phyloP scores from a whole-genome alignment of 1,284 basidiomycete species.

The Boletus nobilissimus region DNA sequence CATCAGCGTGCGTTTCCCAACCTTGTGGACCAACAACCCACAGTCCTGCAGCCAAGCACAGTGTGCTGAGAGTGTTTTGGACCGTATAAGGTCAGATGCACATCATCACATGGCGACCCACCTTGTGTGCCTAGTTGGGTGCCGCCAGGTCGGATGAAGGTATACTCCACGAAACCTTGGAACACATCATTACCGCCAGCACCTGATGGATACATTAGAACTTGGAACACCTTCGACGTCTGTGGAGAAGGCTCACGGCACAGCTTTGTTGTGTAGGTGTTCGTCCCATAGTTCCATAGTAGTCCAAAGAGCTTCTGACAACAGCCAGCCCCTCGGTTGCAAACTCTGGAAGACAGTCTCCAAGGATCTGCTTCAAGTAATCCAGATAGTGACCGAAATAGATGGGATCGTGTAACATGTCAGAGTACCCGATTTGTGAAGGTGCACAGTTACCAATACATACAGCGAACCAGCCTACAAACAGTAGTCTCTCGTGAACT shows the following conservation, averaged over 20 bases:
- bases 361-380: constrained; percentile 68
- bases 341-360: constrained; percentile 73
- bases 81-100: not conserved
- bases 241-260: constrained; percentile 55
- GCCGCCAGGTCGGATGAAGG: constrained; percentile 72
- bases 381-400: constrained; percentile 78
- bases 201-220: constrained; percentile 49
- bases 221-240: not conserved
- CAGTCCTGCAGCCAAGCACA: constrained; percentile 73
- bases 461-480: not conserved
- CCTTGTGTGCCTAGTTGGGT: constrained; percentile 75
- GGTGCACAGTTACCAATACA: constrained; percentile 37
- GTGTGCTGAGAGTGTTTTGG: constrained; percentile 53
- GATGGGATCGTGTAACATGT: constrained; percentile 66
- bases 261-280: constrained; percentile 79
- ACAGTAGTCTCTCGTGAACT: constrained; percentile 15
- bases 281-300: constrained; percentile 67
- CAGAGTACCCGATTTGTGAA: not conserved
- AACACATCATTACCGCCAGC: constrained; percentile 73
- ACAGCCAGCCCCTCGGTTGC: constrained; percentile 68
- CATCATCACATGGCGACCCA: constrained; percentile 39
- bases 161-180: constrained; percentile 69
- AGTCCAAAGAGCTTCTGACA: constrained; percentile 76
- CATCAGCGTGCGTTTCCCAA: constrained; percentile 19
- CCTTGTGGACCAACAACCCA: constrained; percentile 46